Base-by-base conservation (phyloP, 2,329 filamentous ascomycete genomes). In the Sarocladium oryzae region DNA sequence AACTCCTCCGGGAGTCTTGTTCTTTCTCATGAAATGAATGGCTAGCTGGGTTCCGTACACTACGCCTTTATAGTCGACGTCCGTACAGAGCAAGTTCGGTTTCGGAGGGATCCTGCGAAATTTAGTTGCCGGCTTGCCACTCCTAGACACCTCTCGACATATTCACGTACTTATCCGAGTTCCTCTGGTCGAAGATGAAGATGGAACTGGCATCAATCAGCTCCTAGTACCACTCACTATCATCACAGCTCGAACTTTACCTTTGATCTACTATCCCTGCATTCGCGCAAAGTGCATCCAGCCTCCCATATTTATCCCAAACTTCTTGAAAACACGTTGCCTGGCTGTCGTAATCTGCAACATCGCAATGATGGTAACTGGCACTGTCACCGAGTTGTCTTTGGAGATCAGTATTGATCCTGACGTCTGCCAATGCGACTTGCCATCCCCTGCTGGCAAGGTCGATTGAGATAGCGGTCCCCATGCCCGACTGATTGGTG, bases 21-120 rank as follows among this genome's bases (percentile, higher is more conserved):
- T 78, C 52, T 76, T 69, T 11, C 74, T 66, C 76, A 78, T 78
- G 58, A 76, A 79, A 56, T 79, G 74, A 9, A 70, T 72, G 1
- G 76, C 73, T 8, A 78, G 63, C 51, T 70, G 67, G 1, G 69
- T 72, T 3, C 74, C 73, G 51, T 77, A 77, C 0, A 78, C 59
- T 1, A 79, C 67, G 3, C 72, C 72, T 58, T 78, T 78, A 61
- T 72, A 73, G 57, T 74, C 68, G n/a, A 76, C 60, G 55, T 79
- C 74, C 1, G 74, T 77, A 50, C 68, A 70, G 0, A 57, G 51
- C 2, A 74, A 56, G 54, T 77, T 66, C 1, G 75, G 76, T 53
- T 67, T 67, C 1, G 72, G 62, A 3, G 74, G 74, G 28, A 74
- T 56, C 13, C 56, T 59, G 4, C 6, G 18, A 49, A 18, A 16